These are phyloP conservation scores for Gossypium australe DNA, from an alignment of 345 rosid species.

Conservation along the genomic window DNA sequence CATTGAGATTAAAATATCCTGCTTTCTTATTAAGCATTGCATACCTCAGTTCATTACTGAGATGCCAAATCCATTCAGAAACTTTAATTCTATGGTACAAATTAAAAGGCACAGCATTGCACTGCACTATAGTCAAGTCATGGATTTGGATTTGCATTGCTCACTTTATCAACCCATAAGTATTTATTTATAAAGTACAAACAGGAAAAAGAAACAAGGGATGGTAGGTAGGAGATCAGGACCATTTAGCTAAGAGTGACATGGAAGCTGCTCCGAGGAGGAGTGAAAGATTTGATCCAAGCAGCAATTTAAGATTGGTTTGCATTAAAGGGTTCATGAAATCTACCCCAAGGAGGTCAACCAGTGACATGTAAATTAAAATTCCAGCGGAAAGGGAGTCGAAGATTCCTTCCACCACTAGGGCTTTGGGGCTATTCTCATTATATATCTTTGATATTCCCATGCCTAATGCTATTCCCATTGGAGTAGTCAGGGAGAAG, in stretches of 20 bases:
- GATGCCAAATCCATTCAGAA: neutral
- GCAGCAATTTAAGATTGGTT: neutral
- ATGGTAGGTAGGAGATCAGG: neutral
- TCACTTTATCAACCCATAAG: too few species aligned
- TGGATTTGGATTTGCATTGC: too few species aligned
- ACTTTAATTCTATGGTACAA: neutral
- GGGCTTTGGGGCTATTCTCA: conserved; percentile 45
- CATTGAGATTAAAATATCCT: neutral
- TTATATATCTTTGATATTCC: conserved; percentile 37
- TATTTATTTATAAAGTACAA: neutral
- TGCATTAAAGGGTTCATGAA: conserved; percentile 54
- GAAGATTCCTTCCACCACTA: conserved; percentile 50
- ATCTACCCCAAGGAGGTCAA: conserved; percentile 61
- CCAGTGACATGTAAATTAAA: conserved; percentile 64
- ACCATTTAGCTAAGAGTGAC: conserved; percentile 10
- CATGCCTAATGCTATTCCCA: conserved; percentile 53
- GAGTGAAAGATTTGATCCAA: conserved; percentile 5
- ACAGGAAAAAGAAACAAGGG: neutral
- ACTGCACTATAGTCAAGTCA: neutral
- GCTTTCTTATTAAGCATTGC: neutral
- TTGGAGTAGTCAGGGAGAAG: conserved; percentile 54
- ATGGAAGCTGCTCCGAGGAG: neutral
- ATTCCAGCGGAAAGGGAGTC: conserved; percentile 64
- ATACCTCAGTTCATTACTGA: neutral
- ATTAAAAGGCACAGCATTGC: neutral